Evolutionary conservation across 1,284 basidiomycete genomes (phyloP).

Genomic region (Trichosporon sp.): DNA sequence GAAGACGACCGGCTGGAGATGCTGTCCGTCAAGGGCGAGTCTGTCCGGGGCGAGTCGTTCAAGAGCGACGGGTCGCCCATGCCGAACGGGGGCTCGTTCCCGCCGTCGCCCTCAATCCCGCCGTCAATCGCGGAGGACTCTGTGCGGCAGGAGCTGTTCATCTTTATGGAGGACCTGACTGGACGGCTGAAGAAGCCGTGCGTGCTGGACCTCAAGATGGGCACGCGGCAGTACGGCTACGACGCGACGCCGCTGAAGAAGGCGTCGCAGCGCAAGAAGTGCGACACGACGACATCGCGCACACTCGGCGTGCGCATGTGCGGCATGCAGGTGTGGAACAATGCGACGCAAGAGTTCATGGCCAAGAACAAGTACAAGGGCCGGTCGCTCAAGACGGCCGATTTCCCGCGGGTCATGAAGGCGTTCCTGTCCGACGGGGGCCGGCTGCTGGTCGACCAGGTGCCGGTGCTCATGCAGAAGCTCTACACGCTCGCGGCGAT

Average conservation of each 20-base stretch:
- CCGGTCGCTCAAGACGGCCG: conserved; percentile 75
- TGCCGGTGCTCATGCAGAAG: conserved; percentile 84
- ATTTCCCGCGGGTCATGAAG: conserved; percentile 74
- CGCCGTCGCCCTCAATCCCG: conserved; percentile 25
- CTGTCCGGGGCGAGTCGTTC: background rate
- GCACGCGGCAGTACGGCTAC: conserved; percentile 95
- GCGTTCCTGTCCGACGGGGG: conserved; percentile 84
- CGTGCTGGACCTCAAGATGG: conserved; percentile 98
- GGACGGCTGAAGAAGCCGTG: conserved; percentile 90
- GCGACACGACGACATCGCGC: conserved; percentile 88
- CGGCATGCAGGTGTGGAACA: conserved; percentile 98
- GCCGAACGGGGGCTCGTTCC: conserved; percentile 20
- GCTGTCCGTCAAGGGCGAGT: background rate
- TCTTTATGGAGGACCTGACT: conserved; percentile 97
- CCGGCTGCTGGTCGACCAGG: conserved; percentile 78
- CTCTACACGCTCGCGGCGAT: conserved; percentile 90
- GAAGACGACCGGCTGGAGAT: background rate
- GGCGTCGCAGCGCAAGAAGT: conserved; percentile 96
- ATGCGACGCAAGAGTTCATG: conserved; percentile 69
- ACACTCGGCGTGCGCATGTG: conserved; percentile 88
- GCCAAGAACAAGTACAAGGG: conserved; percentile 98
- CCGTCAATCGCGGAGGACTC: conserved; percentile 43
- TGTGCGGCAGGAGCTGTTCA: conserved; percentile 91
- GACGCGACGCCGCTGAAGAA: conserved; percentile 90
- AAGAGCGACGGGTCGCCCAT: conserved; percentile 15